Base-by-base conservation (phyloP, 768 basidiomycete species). In the Suillus americanus region DNA sequence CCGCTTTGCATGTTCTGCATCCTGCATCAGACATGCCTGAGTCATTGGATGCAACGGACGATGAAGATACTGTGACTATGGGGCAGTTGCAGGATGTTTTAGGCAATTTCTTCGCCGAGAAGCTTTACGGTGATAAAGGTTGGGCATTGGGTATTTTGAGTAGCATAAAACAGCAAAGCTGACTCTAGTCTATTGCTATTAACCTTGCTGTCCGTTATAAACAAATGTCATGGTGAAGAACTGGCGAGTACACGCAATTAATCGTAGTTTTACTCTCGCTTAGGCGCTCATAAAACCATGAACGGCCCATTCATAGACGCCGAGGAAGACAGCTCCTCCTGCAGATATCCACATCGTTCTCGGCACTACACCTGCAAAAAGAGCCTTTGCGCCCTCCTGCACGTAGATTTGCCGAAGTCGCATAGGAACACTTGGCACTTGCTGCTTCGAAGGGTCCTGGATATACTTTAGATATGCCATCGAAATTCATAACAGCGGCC, bases 331-430 rank as follows among this genome's bases (percentile, higher is more conserved):
- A 0, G 96, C 95, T 2, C 97, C 97, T 3, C 97, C 97, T 2
- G 93, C 89, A 2, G 94, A 95, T 72, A 99, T 99, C 91, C 97
- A 99, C 60, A 97, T 74, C 45, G 96, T 98, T 73, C 97, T 85
- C 30, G 97, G 97, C 9, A 96, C 83, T 48, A 91, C 85, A 13
- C 97, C 97, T 6, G 91, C 78, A 72, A 97, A 98, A 5, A 99
- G 80, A 3, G 93, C 93, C 38, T 74, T 79, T 1, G 79, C 60
- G 3, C 97, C 97, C 75, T 97, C 97, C 0, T 76, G 73, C 8
- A 73, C 66, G 69, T 91, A 90, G 65, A 99, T 98, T 8, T 83
- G 80, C 38, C 77, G 71, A 33, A 95, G 75, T 38, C 92, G 86
- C 14, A 75, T 75, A 2, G 79, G 67, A 51, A 93, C 75, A 3